These are phyloP conservation scores for Pseudoturritis turrita DNA, from an alignment of 345 rosid genomes.

Conservation along the genomic window DNA sequence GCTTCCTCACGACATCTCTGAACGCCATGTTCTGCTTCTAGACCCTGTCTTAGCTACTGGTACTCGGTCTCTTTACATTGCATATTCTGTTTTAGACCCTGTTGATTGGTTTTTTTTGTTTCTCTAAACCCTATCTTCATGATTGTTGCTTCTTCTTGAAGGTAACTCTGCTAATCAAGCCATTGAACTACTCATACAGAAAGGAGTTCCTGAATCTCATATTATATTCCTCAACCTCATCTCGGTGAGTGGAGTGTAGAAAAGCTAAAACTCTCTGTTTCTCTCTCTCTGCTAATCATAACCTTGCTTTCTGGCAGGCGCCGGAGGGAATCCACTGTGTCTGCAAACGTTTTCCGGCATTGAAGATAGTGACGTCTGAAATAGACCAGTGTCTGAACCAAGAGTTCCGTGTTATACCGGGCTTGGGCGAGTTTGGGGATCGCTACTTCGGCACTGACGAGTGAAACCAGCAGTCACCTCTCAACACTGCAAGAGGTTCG, in stretches of 20 bases:
- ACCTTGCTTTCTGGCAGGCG: slow-evolving; percentile 45
- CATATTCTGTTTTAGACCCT: background rate
- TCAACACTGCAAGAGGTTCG: background rate
- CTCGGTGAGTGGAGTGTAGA: slow-evolving; percentile 65
- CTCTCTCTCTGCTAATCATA: background rate
- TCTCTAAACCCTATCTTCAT: background rate
- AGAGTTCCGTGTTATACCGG: slow-evolving; percentile 93
- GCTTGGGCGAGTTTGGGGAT: slow-evolving; percentile 96
- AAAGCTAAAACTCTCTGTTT: background rate
- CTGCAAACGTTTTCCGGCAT: slow-evolving; percentile 72
- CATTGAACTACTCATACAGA: slow-evolving; percentile 75
- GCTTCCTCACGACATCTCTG: slow-evolving; percentile 94
- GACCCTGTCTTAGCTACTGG: slow-evolving; percentile 98
- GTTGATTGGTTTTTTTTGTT: background rate
- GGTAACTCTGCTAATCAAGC: slow-evolving; percentile 99
- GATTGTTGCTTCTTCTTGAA: slow-evolving; percentile 23
- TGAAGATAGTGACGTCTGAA: slow-evolving; percentile 93
- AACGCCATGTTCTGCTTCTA: slow-evolving; percentile 94
- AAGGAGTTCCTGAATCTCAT: slow-evolving; percentile 96
- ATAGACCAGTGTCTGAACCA: slow-evolving; percentile 76
- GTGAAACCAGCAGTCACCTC: slow-evolving; percentile 22
- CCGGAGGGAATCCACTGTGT: slow-evolving; percentile 98
- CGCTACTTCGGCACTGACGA: slow-evolving; percentile 97
- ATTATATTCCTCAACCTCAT: slow-evolving; percentile 92
- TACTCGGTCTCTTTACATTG: slow-evolving; percentile 12